phyloP scores from a whole-genome alignment of 371 early-diverging fungal species.

The Mucor indicus region DNA sequence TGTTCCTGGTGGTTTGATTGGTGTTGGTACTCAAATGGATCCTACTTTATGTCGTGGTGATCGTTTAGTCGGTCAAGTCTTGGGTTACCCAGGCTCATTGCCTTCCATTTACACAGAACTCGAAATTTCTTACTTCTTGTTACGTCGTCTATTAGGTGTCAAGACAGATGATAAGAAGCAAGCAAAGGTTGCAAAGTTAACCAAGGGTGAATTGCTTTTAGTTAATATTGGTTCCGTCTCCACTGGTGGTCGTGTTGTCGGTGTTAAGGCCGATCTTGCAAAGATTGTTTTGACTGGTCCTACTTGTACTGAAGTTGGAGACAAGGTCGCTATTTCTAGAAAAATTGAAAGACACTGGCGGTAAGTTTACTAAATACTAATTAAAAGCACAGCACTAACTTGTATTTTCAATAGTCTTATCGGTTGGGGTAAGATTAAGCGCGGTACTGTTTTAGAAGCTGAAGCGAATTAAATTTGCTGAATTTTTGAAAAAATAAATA shows the following conservation, averaged over 20 bases:
- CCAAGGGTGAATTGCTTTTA: conserved; percentile 94
- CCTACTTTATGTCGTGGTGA: conserved; percentile 99
- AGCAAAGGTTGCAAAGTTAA: conserved; percentile 90
- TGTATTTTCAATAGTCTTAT: conserved; percentile 88
- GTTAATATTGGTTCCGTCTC: conserved; percentile 99
- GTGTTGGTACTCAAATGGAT: conserved; percentile 99
- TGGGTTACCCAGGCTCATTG: conserved; percentile 95
- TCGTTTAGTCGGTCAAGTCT: conserved; percentile 98
- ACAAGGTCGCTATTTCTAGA: conserved; percentile 97
- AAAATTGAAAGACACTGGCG: conserved; percentile 99
- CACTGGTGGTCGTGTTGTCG: conserved; percentile 94
- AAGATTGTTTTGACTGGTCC: conserved; percentile 94
- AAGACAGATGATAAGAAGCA: conserved; percentile 97
- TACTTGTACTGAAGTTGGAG: conserved; percentile 97
- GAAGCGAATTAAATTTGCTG: conserved; percentile 59
- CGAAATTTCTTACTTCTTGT: conserved; percentile 96
- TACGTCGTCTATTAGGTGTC: conserved; percentile 95
- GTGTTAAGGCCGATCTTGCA: conserved; percentile 92
- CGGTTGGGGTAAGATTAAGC: conserved; percentile 96
- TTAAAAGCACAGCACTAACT: no score
- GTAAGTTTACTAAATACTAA: no score
- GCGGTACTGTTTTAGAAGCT: conserved; percentile 80
- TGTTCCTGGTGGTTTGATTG: conserved; percentile 99
- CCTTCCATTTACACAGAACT: conserved; percentile 97
- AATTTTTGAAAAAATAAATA: no score